phyloP scores from a whole-genome alignment of 73 alveolate genomes.

The Uronychia binucleata region DNA sequence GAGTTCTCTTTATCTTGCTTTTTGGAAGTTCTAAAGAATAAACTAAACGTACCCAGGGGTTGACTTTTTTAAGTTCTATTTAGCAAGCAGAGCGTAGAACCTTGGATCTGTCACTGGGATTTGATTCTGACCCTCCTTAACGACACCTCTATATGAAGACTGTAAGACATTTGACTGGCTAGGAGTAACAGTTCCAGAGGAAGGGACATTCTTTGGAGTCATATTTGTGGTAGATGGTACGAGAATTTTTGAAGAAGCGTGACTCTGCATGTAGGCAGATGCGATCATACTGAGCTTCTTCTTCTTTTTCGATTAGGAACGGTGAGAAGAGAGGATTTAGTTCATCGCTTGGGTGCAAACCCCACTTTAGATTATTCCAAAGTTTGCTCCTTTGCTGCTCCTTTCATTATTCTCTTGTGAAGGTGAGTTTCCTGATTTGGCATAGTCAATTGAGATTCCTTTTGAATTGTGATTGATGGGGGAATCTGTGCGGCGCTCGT shows the following conservation, averaged over 20 bases:
- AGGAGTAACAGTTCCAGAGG: not conserved
- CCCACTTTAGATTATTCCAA: no score
- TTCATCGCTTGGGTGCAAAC: no score
- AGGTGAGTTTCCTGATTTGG: not conserved
- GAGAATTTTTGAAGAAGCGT: not conserved
- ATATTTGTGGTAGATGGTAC: not conserved
- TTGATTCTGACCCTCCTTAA: not conserved
- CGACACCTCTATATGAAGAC: not conserved
- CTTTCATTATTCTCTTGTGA: not conserved
- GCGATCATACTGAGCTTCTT: not conserved
- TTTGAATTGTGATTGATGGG: not conserved
- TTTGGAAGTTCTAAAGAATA: no score
- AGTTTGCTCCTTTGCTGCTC: not conserved
- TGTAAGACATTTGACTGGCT: not conserved
- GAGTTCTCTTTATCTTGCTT: no score
- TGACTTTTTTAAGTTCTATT: not conserved
- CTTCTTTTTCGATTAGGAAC: not conserved
- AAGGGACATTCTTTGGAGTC: not conserved
- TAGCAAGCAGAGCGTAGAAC: not conserved
- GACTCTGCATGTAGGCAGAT: not conserved
- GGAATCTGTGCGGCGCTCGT: not conserved
- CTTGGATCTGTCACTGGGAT: not conserved
- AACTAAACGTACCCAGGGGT: no score
- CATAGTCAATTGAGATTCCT: not conserved
- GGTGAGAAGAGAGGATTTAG: not conserved